These are phyloP conservation scores for Dipodascus geniculatus DNA, from an alignment of 805 yeast species.

Conservation along the genomic window DNA sequence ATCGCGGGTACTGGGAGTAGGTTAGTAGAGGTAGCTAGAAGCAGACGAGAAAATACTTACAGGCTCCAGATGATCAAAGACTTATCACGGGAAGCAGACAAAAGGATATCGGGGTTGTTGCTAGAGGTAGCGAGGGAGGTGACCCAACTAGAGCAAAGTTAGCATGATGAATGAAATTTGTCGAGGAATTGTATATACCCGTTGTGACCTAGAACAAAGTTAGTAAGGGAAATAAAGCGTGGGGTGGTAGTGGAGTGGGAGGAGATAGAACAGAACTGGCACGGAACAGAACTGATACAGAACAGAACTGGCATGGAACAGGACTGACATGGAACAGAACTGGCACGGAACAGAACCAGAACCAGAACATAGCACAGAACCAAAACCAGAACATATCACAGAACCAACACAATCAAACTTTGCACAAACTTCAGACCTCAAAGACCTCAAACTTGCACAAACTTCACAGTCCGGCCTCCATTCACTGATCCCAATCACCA, in stretches of 20 bases:
- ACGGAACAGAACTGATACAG: no score
- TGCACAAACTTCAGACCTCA: constrained; percentile 5
- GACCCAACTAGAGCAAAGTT: constrained; percentile 57
- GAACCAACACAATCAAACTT: background rate
- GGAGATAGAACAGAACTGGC: no score
- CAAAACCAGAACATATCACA: no score
- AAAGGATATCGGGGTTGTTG: constrained; percentile 94
- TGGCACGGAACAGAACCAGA: no score
- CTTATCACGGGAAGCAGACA: constrained; percentile 99
- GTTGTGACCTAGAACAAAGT: constrained; percentile 1
- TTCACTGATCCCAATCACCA: background rate
- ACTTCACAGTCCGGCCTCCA: no score
- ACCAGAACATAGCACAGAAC: no score
- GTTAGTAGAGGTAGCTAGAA: constrained; percentile 4
- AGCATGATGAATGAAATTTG: constrained; percentile 26
- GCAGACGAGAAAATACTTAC: constrained; percentile 10
- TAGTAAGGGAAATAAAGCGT: background rate
- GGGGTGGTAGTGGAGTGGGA: no score
- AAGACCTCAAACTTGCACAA: background rate
- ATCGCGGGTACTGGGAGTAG: constrained; percentile 48
- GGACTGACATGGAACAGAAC: no score
- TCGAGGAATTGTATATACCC: background rate
- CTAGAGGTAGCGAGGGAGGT: constrained; percentile 96
- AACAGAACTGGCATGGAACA: no score
- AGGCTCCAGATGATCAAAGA: constrained; percentile 96